Conservation (phyloP, 2,329 filamentous ascomycete species). For the Ambrosiella xylebori region DNA sequence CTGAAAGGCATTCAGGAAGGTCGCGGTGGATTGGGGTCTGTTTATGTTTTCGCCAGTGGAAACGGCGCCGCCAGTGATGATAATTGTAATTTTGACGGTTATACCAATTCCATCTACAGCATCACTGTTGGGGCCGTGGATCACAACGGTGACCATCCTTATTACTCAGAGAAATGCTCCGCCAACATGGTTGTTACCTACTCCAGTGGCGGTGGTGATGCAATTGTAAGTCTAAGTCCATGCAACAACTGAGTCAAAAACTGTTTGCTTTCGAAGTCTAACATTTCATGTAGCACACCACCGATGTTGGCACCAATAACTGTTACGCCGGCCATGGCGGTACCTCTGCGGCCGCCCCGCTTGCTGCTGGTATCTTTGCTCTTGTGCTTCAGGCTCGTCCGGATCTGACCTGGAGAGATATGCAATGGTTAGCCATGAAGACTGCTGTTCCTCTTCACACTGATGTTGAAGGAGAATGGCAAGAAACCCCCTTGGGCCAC, state of each 20-base stretch:
- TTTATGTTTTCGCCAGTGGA: constrained; percentile 93
- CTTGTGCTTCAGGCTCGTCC: constrained; percentile 71
- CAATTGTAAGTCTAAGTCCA: constrained; percentile 42
- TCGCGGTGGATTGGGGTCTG: constrained; percentile 64
- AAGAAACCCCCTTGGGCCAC: constrained; percentile 61
- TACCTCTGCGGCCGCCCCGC: constrained; percentile 84
- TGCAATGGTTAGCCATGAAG: constrained; percentile 78
- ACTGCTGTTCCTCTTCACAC: constrained; percentile 68
- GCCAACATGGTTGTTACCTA: constrained; percentile 93
- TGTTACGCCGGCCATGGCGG: constrained; percentile 79
- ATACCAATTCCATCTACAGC: constrained; percentile 98
- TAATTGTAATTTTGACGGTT: constrained; percentile 98
- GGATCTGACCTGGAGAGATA: constrained; percentile 79
- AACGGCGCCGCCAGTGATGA: constrained; percentile 78
- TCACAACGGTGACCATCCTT: constrained; percentile 70
- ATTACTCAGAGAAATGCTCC: constrained; percentile 92
- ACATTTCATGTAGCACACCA: constrained; percentile 51
- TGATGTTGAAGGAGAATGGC: constrained; percentile 54
- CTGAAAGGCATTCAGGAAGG: constrained; percentile 82
- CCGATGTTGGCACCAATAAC: constrained; percentile 68
- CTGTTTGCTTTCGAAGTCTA: not conserved
- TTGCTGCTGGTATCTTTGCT: constrained; percentile 83
- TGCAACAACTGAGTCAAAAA: not conserved
- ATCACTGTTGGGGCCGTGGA: constrained; percentile 93
- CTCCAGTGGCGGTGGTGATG: constrained; percentile 73